Evolutionary conservation across 169 alveolate genomes (phyloP).

Genomic region (Perkinsus olseni): DNA sequence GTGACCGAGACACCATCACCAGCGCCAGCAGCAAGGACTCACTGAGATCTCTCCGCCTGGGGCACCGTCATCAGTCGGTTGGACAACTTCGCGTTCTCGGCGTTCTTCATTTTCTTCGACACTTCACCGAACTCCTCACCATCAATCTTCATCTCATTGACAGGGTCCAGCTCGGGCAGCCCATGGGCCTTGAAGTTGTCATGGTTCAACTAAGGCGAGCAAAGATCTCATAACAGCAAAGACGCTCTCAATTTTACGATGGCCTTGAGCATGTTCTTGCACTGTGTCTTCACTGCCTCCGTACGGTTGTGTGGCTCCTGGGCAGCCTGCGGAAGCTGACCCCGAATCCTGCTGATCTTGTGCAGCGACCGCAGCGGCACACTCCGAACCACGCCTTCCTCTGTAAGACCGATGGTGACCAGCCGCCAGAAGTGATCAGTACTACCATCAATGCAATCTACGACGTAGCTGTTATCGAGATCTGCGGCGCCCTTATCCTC

Average conservation of each 20-base stretch:
- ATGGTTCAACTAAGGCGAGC: constrained; percentile 4
- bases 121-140: constrained; percentile 46
- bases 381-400: neutral
- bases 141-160: constrained; percentile 80
- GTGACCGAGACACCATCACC: neutral
- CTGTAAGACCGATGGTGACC: neutral
- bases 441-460: neutral
- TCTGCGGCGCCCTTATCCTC: neutral
- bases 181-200: constrained; percentile 27
- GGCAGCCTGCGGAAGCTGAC: neutral
- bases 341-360: neutral
- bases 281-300: neutral
- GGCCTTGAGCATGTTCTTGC: neutral
- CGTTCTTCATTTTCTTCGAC: constrained; percentile 25
- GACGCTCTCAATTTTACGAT: neutral
- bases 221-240: neutral
- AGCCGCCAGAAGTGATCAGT: neutral
- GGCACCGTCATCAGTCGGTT: constrained; percentile 1
- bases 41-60: neutral
- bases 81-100: neutral
- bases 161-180: constrained; percentile 76
- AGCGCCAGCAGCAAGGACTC: neutral
- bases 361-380: neutral
- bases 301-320: neutral
- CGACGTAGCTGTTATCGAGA: neutral